These are phyloP conservation scores for Gaeumannomyces sp. DNA, from an alignment of 2,329 filamentous ascomycete species.

Conservation along the genomic window DNA sequence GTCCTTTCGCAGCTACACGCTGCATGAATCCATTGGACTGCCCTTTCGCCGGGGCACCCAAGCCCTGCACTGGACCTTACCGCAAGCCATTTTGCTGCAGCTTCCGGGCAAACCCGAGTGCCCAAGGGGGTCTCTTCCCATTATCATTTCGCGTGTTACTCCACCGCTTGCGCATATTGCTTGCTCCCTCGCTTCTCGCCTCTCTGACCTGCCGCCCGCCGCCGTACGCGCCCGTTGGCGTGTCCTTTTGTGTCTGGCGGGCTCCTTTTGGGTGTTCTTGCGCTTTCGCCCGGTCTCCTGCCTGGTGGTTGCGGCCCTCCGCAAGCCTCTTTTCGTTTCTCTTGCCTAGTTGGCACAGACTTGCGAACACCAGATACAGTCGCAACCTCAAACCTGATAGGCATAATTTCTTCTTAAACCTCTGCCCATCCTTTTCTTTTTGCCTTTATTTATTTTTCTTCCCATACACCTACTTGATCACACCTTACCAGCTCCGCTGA, in stretches of 20 bases:
- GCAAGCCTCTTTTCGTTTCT: not conserved
- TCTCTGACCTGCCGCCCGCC: slow-evolving; percentile 1
- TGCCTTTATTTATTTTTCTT: not conserved
- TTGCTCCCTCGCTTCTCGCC: slow-evolving; percentile 3
- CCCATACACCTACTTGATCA: slow-evolving; percentile 1
- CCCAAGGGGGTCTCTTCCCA: not conserved
- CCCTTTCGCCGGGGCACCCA: not conserved
- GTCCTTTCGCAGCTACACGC: not conserved
- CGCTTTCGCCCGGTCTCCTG: too few species aligned
- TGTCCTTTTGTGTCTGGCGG: slow-evolving; percentile 5
- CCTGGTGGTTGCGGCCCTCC: not conserved
- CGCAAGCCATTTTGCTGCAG: not conserved
- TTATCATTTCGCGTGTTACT: slow-evolving; percentile 1
- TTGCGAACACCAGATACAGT: not conserved
- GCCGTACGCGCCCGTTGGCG: slow-evolving; percentile 6
- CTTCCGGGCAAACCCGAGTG: not conserved
- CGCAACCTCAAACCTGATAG: not conserved
- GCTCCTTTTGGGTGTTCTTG: not conserved
- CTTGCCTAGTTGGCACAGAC: not conserved
- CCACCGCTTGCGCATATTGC: not conserved
- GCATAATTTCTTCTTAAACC: not conserved
- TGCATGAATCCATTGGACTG: slow-evolving; percentile 5
- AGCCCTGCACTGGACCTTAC: not conserved
- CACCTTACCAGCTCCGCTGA: slow-evolving; percentile 4
- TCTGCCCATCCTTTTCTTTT: not conserved